Base-by-base conservation (phyloP, 805 yeast genomes). In the Ascoidea tarda region DNA sequence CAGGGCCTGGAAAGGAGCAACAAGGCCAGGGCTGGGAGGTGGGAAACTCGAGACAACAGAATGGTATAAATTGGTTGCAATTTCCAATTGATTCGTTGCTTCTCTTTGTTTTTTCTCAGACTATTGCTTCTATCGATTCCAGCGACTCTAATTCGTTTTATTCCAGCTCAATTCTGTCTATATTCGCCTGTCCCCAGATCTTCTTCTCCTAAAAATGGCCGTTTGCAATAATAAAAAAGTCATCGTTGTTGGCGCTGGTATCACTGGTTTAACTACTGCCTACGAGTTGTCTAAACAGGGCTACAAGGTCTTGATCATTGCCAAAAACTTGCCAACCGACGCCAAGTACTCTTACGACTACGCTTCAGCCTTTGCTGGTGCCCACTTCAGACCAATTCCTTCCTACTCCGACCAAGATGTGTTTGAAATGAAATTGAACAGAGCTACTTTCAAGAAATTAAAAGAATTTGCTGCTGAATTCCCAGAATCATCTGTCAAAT, bases 301-400 rank as follows among this genome's bases (percentile, higher is more conserved):
- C 14, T 38, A 69, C 52, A 55, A 59, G 28, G 68, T 81, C n/a
- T 69, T 70, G 1, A 64, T 83, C 5, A 62, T 82, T 8, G 79
- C 84, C 0, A 69, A 63, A 46, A 69, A 69, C 62, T 70, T 66
- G 66, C 84, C 66, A 56, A 64, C 58, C 54, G 78, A 65, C 54
- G 70, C 71, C 62, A 56, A 65, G 14, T 14, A 38, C 8, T 38
- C 44, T 4, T 62, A 70, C 5, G 66, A 68, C 32, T 78, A 78
- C 59, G 81, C 89, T 4, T 81, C 87, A 0, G 75, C 82, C 2
- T 83, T 87, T 87, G 89, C 89, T 0, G 90, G 90, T 16, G 90
- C 90, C 0, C 87, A 83, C 62, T 83, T 73, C 63, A 69, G 91
- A 58, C 90, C 91, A 5, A 75, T 74, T 53, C 91, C 91, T 5